These are phyloP conservation scores for Lophiostoma macrostomum DNA, from an alignment of 495 filamentous ascomycete species.

Conservation along the genomic window DNA sequence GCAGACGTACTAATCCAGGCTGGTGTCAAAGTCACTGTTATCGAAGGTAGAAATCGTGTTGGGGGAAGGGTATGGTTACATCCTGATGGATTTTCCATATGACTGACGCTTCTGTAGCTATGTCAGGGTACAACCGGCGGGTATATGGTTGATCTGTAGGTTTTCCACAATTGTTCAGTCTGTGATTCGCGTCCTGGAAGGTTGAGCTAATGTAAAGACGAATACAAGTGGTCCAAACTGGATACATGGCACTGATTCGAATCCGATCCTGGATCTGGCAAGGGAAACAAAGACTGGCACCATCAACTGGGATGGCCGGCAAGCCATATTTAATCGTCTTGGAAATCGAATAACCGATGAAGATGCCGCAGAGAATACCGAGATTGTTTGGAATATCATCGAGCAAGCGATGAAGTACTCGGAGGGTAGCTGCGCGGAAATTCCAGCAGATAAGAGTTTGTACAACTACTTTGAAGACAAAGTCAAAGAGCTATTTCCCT, in stretches of 20 bases:
- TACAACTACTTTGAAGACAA: conserved; percentile 72
- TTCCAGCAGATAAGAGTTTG: conserved; percentile 65
- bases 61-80: conserved; percentile 67
- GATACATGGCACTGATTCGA: conserved; percentile 86
- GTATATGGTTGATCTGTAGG: conserved; percentile 54
- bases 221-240: conserved; percentile 76
- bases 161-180: too few relatives aligned
- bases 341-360: conserved; percentile 56
- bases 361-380: conserved; percentile 53
- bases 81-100: conserved; percentile 25
- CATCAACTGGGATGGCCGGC: conserved; percentile 56
- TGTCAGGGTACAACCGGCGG: conserved; percentile 33
- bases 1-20: conserved; percentile 76
- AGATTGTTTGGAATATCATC: conserved; percentile 76
- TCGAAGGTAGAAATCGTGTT: conserved; percentile 79
- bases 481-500: conserved; percentile 41
- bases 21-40: conserved; percentile 76
- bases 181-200: too few relatives aligned
- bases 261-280: conserved; percentile 80
- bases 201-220: conserved; percentile 13
- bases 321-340: conserved; percentile 59
- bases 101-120: conserved; percentile 22
- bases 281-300: conserved; percentile 60
- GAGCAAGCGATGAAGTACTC: conserved; percentile 76
- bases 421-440: conserved; percentile 60